These are phyloP conservation scores for Solanum chilense DNA, from an alignment of 257 asterid genomes.

Conservation along the genomic window DNA sequence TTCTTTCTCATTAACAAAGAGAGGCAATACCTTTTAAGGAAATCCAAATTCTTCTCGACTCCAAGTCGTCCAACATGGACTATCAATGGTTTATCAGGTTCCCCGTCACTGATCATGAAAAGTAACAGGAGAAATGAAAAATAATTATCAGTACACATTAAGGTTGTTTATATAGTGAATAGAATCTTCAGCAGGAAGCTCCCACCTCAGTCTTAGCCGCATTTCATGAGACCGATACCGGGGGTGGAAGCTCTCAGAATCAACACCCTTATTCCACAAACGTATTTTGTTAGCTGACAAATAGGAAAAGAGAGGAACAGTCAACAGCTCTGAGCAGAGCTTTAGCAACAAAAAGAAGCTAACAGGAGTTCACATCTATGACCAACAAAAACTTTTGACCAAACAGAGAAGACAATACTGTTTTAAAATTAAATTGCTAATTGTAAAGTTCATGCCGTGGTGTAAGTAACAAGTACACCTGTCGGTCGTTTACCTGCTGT, in stretches of 20 bases:
- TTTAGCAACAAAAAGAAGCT: background rate
- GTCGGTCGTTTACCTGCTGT: conserved; percentile 53
- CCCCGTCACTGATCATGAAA: conserved; percentile 47
- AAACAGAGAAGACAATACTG: background rate
- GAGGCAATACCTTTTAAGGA: conserved; percentile 53
- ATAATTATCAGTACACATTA: background rate
- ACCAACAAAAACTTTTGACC: background rate
- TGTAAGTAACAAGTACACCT: background rate
- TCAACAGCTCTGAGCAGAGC: background rate
- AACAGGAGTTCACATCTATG: background rate
- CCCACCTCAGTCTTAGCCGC: conserved; percentile 65
- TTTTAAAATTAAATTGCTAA: background rate
- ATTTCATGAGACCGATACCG: conserved; percentile 53
- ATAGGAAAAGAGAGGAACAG: background rate
- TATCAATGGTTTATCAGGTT: conserved; percentile 80
- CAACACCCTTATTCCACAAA: conserved; percentile 96
- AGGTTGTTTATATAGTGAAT: background rate
- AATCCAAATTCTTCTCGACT: conserved; percentile 91
- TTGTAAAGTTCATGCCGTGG: background rate
- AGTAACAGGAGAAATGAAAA: background rate
- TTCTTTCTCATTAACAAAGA: background rate
- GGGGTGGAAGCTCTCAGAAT: conserved; percentile 90
- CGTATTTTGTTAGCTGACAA: conserved; percentile 67
- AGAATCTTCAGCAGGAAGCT: background rate
- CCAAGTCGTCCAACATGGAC: conserved; percentile 94